phyloP scores from a whole-genome alignment of 2,329 filamentous ascomycete genomes.

The Fusarium sarcochroum region DNA sequence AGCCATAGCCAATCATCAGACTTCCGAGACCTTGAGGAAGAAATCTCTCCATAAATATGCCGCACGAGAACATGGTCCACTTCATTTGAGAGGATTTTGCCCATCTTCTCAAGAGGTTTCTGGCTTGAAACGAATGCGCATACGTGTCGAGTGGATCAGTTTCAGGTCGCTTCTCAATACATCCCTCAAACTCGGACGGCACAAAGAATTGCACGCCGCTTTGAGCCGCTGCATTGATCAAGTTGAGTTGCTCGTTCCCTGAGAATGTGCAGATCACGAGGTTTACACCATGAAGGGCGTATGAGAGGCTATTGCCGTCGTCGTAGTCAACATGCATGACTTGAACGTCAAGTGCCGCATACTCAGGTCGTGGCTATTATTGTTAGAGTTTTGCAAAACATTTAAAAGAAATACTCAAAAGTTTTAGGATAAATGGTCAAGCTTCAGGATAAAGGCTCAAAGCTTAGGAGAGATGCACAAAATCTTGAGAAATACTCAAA shows the following conservation, averaged over 20 bases:
- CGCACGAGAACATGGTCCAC: constrained; percentile 80
- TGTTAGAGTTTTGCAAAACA: constrained; percentile 34
- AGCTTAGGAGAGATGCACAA: neutral
- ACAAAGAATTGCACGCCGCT: constrained; percentile 78
- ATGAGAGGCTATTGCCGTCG: constrained; percentile 69
- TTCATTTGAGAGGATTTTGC: constrained; percentile 65
- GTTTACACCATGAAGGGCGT: constrained; percentile 78
- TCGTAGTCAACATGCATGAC: constrained; percentile 78
- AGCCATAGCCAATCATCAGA: constrained; percentile 70
- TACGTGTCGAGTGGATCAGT: constrained; percentile 74
- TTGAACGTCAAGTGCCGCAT: constrained; percentile 72
- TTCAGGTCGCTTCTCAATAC: constrained; percentile 65
- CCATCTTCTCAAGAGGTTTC: constrained; percentile 69
- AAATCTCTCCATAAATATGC: constrained; percentile 82
- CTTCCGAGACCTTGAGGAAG: constrained; percentile 74
- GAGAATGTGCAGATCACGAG: constrained; percentile 82
- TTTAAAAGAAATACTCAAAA: neutral
- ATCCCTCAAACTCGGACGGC: constrained; percentile 82
- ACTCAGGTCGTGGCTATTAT: constrained; percentile 66
- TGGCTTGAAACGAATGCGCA: constrained; percentile 63
- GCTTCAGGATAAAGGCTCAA: too few species aligned
- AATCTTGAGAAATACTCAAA: too few species aligned
- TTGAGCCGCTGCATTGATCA: constrained; percentile 79
- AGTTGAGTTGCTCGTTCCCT: constrained; percentile 74
- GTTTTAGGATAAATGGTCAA: too few species aligned